Evolutionary conservation across 148 eudicot species (phyloP), one percentile per base, ranked within the genome.

Genomic region (Heliosperma pusillum): DNA sequence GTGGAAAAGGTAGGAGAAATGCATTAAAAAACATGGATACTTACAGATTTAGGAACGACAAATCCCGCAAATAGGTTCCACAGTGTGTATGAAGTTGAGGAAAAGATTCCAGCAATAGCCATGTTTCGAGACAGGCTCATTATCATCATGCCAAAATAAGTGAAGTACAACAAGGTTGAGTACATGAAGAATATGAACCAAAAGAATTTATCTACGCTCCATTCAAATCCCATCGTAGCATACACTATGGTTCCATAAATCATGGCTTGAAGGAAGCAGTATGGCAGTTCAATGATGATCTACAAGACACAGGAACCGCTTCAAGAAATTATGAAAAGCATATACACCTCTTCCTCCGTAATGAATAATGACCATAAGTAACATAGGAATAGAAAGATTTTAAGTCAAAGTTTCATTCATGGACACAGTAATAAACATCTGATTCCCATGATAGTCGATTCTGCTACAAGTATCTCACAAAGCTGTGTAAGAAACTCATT

Each of bases 1-100:
- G 36, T 33, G 36, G 36, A 3, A 33, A 33, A 1, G 36, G 36
- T 33, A 33, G 36, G 5, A 33, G 5, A 33, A 33, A 33, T 33
- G 36, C 36, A 33, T 33, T n/a, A n/a, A 40, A 6, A 0, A 20
- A 56, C 5, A 19, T 56, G 13, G n/a, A 55, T 33, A 77, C 81
- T 70, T 77, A 83, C 86, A 2, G 80, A 70, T 77, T 25, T 64
- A 17, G 83, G 86, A 50, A 80, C 78, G 53, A 74, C 70, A 24
- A 80, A 83, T 42, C 86, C 86, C 15, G 86, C 70, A 72, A 83
- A 83, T 45, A 83, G 80, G 67, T 70, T 83, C 83, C 86, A 80
- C 10, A 77, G 2, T 12, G 81, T 62, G 65, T 57, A 77, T 17
- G 78, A 10, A 7, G 73, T 52, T 22, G 81, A 22, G 2, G 86